phyloP scores from a whole-genome alignment of 768 basidiomycete genomes.

The Collybia sordida region DNA sequence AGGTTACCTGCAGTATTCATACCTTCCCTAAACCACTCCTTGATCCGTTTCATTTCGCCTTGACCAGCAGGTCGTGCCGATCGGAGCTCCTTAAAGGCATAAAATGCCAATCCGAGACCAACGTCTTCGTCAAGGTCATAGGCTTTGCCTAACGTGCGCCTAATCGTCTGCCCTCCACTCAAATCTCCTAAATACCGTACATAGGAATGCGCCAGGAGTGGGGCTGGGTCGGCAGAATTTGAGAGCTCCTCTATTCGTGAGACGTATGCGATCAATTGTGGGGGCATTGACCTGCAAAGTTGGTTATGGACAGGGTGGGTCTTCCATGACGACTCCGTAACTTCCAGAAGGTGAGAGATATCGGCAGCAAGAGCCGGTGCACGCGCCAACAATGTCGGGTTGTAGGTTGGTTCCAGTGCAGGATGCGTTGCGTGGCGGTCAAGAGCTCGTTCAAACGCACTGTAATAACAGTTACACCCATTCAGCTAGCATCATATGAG shows the following conservation, averaged over 20 bases:
- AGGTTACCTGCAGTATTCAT: constrained; percentile 51
- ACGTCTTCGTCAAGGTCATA: constrained; percentile 57
- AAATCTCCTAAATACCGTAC: constrained; percentile 84
- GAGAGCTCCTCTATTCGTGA: constrained; percentile 50
- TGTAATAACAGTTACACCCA: constrained; percentile 17
- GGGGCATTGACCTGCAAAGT: constrained; percentile 46
- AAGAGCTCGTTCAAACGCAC: constrained; percentile 56
- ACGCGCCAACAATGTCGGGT: constrained; percentile 68
- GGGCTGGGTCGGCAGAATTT: constrained; percentile 41
- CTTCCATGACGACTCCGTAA: constrained; percentile 53
- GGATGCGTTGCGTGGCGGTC: constrained; percentile 62
- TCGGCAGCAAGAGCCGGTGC: constrained; percentile 60
- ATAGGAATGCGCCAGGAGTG: constrained; percentile 75
- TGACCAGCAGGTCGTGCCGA: constrained; percentile 44
- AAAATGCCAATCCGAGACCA: constrained; percentile 62
- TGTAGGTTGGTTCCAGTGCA: constrained; percentile 66
- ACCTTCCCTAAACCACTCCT: constrained; percentile 65
- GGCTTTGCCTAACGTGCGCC: constrained; percentile 60
- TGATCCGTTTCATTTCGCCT: constrained; percentile 71
- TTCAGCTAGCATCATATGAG: not conserved
- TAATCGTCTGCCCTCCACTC: constrained; percentile 74
- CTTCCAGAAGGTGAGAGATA: constrained; percentile 58
- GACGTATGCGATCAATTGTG: constrained; percentile 51
- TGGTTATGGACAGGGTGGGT: constrained; percentile 50
- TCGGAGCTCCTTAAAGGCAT: constrained; percentile 61